Evolutionary conservation across 352 stramenopile genomes (phyloP), one percentile per base, ranked within the genome.

Genomic region (Phytophthora pisi): DNA sequence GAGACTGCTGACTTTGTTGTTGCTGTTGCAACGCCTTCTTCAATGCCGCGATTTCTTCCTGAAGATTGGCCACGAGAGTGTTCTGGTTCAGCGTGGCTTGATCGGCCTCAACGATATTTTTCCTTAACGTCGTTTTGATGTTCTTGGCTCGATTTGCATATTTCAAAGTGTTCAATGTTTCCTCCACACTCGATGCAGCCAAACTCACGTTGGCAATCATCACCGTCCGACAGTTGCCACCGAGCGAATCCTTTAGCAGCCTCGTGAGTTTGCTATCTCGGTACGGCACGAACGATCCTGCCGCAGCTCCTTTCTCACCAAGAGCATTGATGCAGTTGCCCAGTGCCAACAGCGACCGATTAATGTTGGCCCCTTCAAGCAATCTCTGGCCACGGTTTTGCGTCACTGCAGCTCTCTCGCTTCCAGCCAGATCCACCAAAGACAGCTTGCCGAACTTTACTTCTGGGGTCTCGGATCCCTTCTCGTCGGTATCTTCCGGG

Each of bases 301-400:
- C 9, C 53, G 56, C 24, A 47, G 79, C 66, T 15, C 74, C 75
- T 38, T 93, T 95, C 51, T 97, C 89, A 1, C 87, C 89, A 0
- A 98, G 67, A 7, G 92, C 92, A 45, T 98, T 98, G 78, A 98
- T 98, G 53, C 89, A 97, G 61, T 98, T 97, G 15, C 91, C 93
- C 7, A 98, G 58, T 7, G 93, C 92, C 3, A 98, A 58, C n/a
- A 98, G 57, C 23, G 85, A 96, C 0, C 92, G 79, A 53, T 98
- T 98, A 64, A 98, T 98, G 64, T 98, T 98, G 2, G 93, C 93
- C 26, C 93, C 93, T 75, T 98, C 93, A 4, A 92, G 70, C 9
- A 98, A 65, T 16, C 92, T 84, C 38, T 89, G 67, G 0, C 93
- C 93, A 4, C 83, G 79, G 67, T 98, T 98, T 61, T 97, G 84